Conservation (phyloP, 176 grass and related monocot species). For the Oryza rufipogon region DNA sequence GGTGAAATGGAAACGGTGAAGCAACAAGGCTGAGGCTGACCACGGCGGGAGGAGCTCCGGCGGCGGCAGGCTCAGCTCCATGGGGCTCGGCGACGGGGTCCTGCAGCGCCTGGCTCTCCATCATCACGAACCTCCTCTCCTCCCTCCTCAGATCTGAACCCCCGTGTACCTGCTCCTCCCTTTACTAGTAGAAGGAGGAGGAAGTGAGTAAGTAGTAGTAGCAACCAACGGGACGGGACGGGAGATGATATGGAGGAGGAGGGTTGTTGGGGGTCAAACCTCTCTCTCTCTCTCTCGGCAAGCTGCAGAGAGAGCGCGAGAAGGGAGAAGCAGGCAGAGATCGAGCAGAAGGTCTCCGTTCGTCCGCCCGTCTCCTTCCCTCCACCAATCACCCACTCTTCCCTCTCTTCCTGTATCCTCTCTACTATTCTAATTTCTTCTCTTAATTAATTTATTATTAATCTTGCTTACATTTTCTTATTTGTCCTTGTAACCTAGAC, state of each 20-base stretch:
- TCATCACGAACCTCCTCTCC: slow-evolving; percentile 5
- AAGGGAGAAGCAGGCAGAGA: not conserved
- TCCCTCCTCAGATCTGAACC: slow-evolving; percentile 38
- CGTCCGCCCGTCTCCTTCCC: not conserved
- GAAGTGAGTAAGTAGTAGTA: not conserved
- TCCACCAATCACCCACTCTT: slow-evolving; percentile 8
- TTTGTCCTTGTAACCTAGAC: not conserved
- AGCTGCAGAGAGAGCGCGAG: no score
- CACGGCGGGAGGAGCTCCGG: slow-evolving; percentile 45
- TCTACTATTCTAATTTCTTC: not conserved
- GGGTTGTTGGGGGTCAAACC: slow-evolving; percentile 45
- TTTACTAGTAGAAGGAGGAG: not conserved
- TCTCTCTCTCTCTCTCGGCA: not conserved
- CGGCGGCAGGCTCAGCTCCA: not conserved
- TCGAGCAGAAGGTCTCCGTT: not conserved
- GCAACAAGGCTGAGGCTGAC: not conserved
- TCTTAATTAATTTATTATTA: not conserved
- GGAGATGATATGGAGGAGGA: not conserved
- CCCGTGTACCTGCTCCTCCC: no score
- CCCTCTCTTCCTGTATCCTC: no score
- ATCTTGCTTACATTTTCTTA: not conserved
- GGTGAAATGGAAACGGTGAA: no score
- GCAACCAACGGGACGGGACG: not conserved
- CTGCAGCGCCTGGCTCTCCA: slow-evolving; percentile 71
- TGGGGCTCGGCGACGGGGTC: slow-evolving; percentile 19